These are phyloP conservation scores for Epichloe sibirici DNA, from an alignment of 2,329 filamentous ascomycete genomes.

Conservation along the genomic window DNA sequence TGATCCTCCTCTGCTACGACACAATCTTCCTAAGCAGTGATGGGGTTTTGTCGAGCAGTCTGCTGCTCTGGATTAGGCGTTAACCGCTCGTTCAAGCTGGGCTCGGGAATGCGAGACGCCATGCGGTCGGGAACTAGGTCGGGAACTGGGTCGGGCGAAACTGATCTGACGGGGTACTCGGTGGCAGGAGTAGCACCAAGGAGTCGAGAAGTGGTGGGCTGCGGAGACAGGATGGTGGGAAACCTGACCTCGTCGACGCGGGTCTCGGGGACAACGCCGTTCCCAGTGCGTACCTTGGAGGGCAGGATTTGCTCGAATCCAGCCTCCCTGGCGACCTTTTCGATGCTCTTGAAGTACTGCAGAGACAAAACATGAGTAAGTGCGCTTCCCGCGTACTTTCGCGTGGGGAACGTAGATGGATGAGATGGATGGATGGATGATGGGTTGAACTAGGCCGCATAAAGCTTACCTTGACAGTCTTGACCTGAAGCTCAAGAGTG, in stretches of 20 bases:
- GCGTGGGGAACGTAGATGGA: no score
- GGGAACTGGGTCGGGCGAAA: constrained; percentile 48
- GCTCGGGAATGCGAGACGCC: constrained; percentile 43
- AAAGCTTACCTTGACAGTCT: constrained; percentile 49
- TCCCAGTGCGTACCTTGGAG: constrained; percentile 42
- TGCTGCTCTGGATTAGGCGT: constrained; percentile 38
- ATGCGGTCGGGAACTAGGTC: constrained; percentile 48
- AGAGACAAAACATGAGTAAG: not conserved
- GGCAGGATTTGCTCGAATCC: constrained; percentile 47
- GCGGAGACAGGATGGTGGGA: constrained; percentile 37
- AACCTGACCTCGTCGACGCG: constrained; percentile 32
- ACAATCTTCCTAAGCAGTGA: constrained; percentile 7
- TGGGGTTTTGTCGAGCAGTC: constrained; percentile 11
- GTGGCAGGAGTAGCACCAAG: constrained; percentile 41
- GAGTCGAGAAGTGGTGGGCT: constrained; percentile 43
- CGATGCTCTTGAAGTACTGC: constrained; percentile 60
- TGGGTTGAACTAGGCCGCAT: no score
- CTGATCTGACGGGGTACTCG: constrained; percentile 42
- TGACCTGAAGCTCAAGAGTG: constrained; percentile 59
- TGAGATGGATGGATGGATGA: no score
- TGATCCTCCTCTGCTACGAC: not conserved
- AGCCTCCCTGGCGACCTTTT: constrained; percentile 45
- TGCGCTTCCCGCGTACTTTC: not conserved
- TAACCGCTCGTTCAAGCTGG: constrained; percentile 29
- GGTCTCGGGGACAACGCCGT: constrained; percentile 25